A percentile compares a stretch with the other conserved stretches of the same genome.
phyloP scores from a whole-genome alignment of 2,329 filamentous ascomycete species.

The Diaporthe velutina region DNA sequence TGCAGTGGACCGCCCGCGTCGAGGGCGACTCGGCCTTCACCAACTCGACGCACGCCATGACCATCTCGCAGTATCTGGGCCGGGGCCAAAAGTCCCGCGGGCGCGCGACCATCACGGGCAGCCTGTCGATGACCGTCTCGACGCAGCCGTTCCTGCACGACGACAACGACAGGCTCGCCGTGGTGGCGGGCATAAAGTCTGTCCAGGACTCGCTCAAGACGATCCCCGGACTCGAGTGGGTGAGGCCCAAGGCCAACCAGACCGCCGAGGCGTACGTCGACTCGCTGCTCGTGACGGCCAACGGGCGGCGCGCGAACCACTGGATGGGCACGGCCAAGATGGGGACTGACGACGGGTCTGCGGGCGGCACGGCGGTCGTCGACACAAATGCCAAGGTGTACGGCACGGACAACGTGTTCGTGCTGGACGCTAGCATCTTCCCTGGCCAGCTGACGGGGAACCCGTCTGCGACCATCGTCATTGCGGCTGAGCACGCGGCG shows the following conservation, averaged over 20 bases:
- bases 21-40: conserved; percentile 46
- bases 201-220: conserved; percentile 67
- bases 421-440: conserved; percentile 39
- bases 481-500: conserved; percentile 35
- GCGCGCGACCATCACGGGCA: conserved; percentile 69
- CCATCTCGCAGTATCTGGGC: conserved; percentile 73
- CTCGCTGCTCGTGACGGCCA: conserved; percentile 44
- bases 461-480: conserved; percentile 36
- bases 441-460: conserved; percentile 37
- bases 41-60: conserved; percentile 55
- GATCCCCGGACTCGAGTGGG: conserved; percentile 67
- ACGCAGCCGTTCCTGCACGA: conserved; percentile 71
- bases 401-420: conserved; percentile 39
- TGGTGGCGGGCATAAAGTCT: conserved; percentile 74
- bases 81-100: conserved; percentile 73
- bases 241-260: conserved; percentile 64
- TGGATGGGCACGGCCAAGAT: conserved; percentile 40
- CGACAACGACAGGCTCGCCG: conserved; percentile 69
- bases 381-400: conserved; percentile 38
- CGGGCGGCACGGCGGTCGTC: conserved; percentile 36
- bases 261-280: conserved; percentile 70
- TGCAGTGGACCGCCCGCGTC: conserved; percentile 74
- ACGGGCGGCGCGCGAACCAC: conserved; percentile 36
- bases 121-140: conserved; percentile 69
- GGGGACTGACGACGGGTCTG: conserved; percentile 33